Conservation (phyloP, 148 eudicot species). For the Diospyros kaki region DNA sequence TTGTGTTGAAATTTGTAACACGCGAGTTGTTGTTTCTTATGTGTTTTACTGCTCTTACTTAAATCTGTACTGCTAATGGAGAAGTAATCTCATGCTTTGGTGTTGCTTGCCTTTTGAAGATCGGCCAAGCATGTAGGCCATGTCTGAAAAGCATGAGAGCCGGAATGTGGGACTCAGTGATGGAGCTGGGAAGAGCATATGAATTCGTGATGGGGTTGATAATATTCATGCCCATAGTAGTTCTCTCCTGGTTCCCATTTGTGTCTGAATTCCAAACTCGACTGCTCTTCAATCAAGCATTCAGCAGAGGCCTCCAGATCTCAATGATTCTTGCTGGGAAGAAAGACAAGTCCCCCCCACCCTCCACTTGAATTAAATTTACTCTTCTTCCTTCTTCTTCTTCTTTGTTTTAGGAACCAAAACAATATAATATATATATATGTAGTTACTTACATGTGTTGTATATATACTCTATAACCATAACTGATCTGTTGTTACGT, state of each 20-base stretch:
- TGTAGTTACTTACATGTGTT: too few species aligned
- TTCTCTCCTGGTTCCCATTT: constrained; percentile 91
- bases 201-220: constrained; percentile 81
- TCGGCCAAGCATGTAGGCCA: constrained; percentile 81
- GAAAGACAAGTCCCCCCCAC: constrained; percentile 35
- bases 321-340: constrained; percentile 95
- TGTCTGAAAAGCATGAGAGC: constrained; percentile 57
- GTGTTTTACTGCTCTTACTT: not conserved
- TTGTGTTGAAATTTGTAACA: too few species aligned
- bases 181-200: constrained; percentile 88
- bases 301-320: constrained; percentile 95
- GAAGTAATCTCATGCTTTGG: not conserved
- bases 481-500: too few species aligned
- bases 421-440: too few species aligned
- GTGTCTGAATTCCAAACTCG: constrained; percentile 95
- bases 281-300: constrained; percentile 94
- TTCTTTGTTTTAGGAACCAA: too few species aligned
- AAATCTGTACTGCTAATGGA: not conserved
- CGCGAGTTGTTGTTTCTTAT: not conserved
- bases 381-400: too few species aligned
- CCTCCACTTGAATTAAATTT: too few species aligned
- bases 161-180: constrained; percentile 81
- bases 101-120: constrained; percentile 25
- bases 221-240: constrained; percentile 75
- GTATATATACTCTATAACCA: too few species aligned